Evolutionary conservation across 305 asterid genomes (phyloP).

Genomic region (Fraxinus angustifolia): DNA sequence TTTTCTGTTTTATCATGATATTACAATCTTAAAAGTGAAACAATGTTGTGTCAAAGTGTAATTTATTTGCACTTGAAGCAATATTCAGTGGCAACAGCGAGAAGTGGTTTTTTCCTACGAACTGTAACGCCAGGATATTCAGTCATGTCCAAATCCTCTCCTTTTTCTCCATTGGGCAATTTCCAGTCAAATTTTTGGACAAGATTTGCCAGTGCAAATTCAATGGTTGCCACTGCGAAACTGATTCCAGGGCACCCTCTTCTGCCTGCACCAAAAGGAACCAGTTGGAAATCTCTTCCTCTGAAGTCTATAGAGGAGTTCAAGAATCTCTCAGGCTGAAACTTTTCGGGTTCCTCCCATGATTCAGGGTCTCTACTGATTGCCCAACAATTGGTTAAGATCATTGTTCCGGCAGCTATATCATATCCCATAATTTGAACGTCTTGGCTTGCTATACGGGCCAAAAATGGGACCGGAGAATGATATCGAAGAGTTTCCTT

Average conservation of each 20-base stretch:
- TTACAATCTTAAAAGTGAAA: not conserved
- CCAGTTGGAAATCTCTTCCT: slow-evolving; percentile 31
- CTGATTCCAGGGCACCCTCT: slow-evolving; percentile 50
- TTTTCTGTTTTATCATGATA: not conserved
- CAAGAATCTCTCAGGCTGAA: slow-evolving; percentile 32
- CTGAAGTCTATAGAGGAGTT: slow-evolving; percentile 22
- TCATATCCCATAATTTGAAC: slow-evolving; percentile 28
- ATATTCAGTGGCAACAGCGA: slow-evolving; percentile 34
- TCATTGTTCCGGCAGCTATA: slow-evolving; percentile 29
- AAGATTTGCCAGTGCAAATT: slow-evolving; percentile 52
- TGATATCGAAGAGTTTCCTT: slow-evolving; percentile 19
- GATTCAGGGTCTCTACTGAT: slow-evolving; percentile 26
- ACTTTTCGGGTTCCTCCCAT: slow-evolving; percentile 30
- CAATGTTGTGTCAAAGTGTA: not conserved
- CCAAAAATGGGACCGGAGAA: slow-evolving; percentile 36
- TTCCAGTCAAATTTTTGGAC: slow-evolving; percentile 51
- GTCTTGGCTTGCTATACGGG: slow-evolving; percentile 26
- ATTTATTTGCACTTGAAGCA: not conserved
- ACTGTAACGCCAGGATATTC: slow-evolving; percentile 40
- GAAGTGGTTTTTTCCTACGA: slow-evolving; percentile 43
- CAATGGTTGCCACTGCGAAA: slow-evolving; percentile 42
- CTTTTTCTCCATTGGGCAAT: slow-evolving; percentile 34
- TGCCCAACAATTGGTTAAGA: slow-evolving; percentile 26
- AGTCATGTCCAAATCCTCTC: slow-evolving; percentile 38
- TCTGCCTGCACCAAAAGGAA: slow-evolving; percentile 24